phyloP scores from a whole-genome alignment of 805 yeast genomes.

The Naumovozyma dairenensis region DNA sequence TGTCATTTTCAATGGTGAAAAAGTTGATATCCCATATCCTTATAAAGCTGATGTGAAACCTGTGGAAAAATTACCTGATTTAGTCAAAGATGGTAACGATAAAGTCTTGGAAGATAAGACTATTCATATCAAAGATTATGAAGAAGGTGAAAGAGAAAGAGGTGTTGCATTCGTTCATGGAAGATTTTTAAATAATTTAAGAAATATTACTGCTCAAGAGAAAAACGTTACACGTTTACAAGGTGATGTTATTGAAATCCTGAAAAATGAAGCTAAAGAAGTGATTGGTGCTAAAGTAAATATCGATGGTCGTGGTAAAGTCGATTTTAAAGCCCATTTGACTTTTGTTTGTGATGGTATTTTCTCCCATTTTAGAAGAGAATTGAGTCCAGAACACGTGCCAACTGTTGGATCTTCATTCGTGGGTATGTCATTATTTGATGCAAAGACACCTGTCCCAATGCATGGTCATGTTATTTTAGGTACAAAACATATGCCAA shows the following conservation, averaged over 20 bases:
- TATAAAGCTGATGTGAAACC: conserved; percentile 41
- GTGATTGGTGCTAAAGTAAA: conserved; percentile 73
- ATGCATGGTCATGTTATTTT: conserved; percentile 84
- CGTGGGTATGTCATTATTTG: conserved; percentile 65
- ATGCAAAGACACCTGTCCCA: conserved; percentile 67
- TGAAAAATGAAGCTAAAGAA: conserved; percentile 43
- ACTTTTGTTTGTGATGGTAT: conserved; percentile 89
- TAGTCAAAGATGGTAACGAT: conserved; percentile 52
- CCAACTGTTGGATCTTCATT: conserved; percentile 77
- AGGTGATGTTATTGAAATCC: conserved; percentile 68
- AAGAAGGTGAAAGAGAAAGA: conserved; percentile 41
- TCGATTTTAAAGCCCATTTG: conserved; percentile 46
- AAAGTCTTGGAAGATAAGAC: conserved; percentile 43
- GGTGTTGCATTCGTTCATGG: conserved; percentile 96
- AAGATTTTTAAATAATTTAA: conserved; percentile 65
- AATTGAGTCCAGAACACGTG: conserved; percentile 46
- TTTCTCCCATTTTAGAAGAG: conserved; percentile 82
- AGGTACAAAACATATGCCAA: conserved; percentile 72
- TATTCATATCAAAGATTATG: conserved; percentile 43
- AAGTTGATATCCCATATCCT: conserved; percentile 62
- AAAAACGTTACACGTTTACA: conserved; percentile 69
- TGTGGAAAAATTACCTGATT: conserved; percentile 41
- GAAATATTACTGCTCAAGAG: conserved; percentile 58
- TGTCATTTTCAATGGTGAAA: conserved; percentile 52
- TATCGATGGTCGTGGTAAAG: conserved; percentile 33